Base-by-base conservation (phyloP, 805 yeast genomes). In the Starmerella potacharoeniae region DNA sequence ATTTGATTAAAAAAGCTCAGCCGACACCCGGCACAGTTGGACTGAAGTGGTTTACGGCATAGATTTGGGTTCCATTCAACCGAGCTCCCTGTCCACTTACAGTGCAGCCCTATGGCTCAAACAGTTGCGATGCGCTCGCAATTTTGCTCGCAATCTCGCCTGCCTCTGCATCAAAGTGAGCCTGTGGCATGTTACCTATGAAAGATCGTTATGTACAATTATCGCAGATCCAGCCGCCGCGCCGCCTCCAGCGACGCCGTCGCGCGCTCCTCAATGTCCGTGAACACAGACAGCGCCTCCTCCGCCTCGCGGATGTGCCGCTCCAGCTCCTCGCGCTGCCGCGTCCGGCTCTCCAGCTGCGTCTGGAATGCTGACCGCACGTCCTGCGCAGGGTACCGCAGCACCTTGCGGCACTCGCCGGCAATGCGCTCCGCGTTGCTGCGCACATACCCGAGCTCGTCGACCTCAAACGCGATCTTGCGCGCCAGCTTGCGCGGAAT, bases 351-450 rank as follows among this genome's bases (percentile, higher is more conserved):
- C 59, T 86, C 93, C 41, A 87, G 75, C 48, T 78, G 69, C 0
- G 81, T 71, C 62, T 85, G 90, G 69, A 85, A 79, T 47, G 79
- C 78, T 45, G 79, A 77, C 61, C 84, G 78, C 5, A 93, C 86
- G 64, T 89, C 96, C 60, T 88, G 81, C 0, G 86, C 77, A 6
- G 97, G 97, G 64, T 76, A 82, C 64, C 78, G 80, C 63, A 93
- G 73, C 2, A 93, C 96, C 62, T 81, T 81, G 33, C 93, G 75
- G 55, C 88, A 86, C 66, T 91, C 97, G 60, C 79, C 81, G 0
- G 95, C 75, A 7, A 93, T 78, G 57, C 98, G 76, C 49, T 76
- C 77, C 0, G 96, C 81, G 66, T 90, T 91, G 46, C 74, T 63
- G 62, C 85, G 93, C 11, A 86, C 81, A 64, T 89, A 93, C 57